Percentiles rank a stretch among this genome's conserved stretches.
Conservation (phyloP, 306 rosid genomes). For the Cyclanthera cordifolia region DNA sequence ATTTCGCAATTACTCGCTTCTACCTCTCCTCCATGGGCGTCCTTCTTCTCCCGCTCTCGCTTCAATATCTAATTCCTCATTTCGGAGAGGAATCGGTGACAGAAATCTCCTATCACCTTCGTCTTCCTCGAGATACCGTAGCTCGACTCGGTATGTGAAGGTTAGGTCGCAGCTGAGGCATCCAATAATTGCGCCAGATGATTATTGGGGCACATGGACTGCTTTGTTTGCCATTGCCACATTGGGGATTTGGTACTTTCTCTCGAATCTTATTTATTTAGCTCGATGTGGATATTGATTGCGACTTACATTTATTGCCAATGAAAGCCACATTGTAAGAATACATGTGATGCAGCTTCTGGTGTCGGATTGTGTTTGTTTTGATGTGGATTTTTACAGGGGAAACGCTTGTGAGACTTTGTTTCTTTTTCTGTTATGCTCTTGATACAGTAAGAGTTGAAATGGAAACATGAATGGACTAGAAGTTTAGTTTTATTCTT, state of each 20-base stretch:
- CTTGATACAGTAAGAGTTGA: not conserved
- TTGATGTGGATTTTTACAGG: not conserved
- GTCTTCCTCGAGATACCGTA: not conserved
- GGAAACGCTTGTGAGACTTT: not conserved
- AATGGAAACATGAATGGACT: not conserved
- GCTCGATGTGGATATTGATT: not conserved
- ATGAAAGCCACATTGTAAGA: not conserved
- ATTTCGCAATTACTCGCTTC: not conserved
- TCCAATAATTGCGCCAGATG: conserved; percentile 31
- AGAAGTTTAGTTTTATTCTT: not conserved
- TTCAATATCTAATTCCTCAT: not conserved
- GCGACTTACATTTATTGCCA: not conserved
- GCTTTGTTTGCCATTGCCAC: conserved; percentile 30
- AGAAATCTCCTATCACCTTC: not conserved
- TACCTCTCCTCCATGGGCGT: conserved; percentile 8
- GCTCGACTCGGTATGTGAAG: not conserved
- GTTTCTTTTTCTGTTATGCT: not conserved
- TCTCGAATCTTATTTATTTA: not conserved
- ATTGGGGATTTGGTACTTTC: conserved; percentile 36
- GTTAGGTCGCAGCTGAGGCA: conserved; percentile 22
- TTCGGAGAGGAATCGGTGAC: not conserved
- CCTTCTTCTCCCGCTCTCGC: not conserved
- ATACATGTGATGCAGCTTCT: not conserved
- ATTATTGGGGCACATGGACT: conserved; percentile 36
- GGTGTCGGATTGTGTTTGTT: conserved; percentile 3